phyloP scores from a whole-genome alignment of 2,329 filamentous ascomycete genomes.

The Emergomyces pasteurianus region DNA sequence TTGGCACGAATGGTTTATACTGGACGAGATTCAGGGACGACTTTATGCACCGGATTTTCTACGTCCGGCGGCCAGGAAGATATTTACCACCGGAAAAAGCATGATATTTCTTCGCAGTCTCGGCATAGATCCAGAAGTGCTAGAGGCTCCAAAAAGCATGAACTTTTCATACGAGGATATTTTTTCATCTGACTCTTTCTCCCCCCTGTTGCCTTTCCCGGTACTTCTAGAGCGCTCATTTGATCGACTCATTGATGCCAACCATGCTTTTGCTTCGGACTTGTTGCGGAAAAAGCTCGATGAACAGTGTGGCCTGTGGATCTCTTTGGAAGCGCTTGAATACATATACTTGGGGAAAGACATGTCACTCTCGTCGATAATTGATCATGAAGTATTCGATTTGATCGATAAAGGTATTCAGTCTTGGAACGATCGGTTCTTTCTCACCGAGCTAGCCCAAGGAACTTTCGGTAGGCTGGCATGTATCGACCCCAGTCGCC shows the following conservation, averaged over 20 bases:
- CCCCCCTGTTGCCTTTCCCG: slow-evolving; percentile 33
- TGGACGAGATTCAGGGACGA: slow-evolving; percentile 46
- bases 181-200: slow-evolving; percentile 27
- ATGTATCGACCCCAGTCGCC: slow-evolving; percentile 46
- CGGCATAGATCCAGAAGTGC: slow-evolving; percentile 30
- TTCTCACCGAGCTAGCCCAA: slow-evolving; percentile 65
- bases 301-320: slow-evolving; percentile 53
- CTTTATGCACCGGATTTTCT: slow-evolving; percentile 66
- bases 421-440: slow-evolving; percentile 69
- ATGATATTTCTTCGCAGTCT: slow-evolving; percentile 71
- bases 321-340: slow-evolving; percentile 54
- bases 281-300: slow-evolving; percentile 57
- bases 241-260: slow-evolving; percentile 61
- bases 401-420: slow-evolving; percentile 52
- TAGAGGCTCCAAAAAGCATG: slow-evolving; percentile 24
- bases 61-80: slow-evolving; percentile 53
- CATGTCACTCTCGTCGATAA: slow-evolving; percentile 52
- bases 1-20: slow-evolving; percentile 64
- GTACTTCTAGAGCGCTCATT: slow-evolving; percentile 64
- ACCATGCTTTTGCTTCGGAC: slow-evolving; percentile 57
- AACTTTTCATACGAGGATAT: slow-evolving; percentile 21
- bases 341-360: slow-evolving; percentile 67
- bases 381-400: slow-evolving; percentile 60
- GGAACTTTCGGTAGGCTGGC: slow-evolving; percentile 49
- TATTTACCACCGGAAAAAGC: slow-evolving; percentile 82